Evolutionary conservation across 495 filamentous ascomycete genomes (phyloP), one percentile per base, ranked within the genome.

Genomic region (Penicillium bialowiezense): DNA sequence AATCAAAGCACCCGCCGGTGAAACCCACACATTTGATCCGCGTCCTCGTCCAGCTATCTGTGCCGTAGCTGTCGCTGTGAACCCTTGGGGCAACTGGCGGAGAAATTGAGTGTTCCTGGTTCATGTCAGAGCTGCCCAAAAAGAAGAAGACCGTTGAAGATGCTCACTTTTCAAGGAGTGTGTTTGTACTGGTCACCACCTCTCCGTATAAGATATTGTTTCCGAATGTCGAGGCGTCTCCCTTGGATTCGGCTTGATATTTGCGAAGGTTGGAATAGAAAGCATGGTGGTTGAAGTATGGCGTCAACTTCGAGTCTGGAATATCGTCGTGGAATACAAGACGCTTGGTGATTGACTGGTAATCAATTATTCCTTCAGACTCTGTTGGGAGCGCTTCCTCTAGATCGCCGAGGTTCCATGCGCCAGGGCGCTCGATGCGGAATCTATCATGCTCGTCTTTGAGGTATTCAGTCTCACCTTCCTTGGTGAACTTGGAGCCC

Each of bases 21-120:
- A 90, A 2, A 98, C 84, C 93, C 95, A 98, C 55, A 96, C 88
- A 56, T 98, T 97, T 34, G 76, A 82, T 5, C 95, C 95, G 2
- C 93, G 86, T 15, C 93, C 93, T 34, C 93, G 82, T n/a, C 89
- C 95, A 7, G 90, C 87, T 12, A 97, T 75, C 65, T 98, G 95
- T 1, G 85, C 85, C 3, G 91, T 95, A n/a, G 95, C 95, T 2
- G 87, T 87, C n/a, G 87, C 76, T 3, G 91, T 95, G 53, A 95
- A 87, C 12, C 93, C 95, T 1, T 75, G 82, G 1, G 91, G 89
- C 2, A 97, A 75, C 36, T 76, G 81, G 28, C 83, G 78, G 35
- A 96, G 82, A 21, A 97, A 74, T 14, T 83, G 80, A 3, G 79
- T 78, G 63, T 98, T 98, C 58, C 86, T 90, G 54, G 1, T 12